phyloP scores from a whole-genome alignment of 345 rosid species.

The Dovyalis caffra region DNA sequence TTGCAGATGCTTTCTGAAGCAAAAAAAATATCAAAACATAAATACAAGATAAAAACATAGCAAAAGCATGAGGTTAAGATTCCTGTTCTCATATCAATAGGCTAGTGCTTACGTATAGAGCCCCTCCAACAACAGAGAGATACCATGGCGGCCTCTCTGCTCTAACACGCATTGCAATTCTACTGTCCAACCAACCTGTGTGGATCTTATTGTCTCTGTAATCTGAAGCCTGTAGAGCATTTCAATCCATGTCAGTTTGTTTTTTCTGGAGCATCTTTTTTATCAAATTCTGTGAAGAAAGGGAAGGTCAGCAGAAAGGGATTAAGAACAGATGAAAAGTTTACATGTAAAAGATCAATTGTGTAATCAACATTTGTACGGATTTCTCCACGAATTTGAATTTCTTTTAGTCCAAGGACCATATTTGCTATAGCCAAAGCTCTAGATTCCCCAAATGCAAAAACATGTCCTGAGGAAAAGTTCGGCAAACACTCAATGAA shows the following conservation, averaged over 20 bases:
- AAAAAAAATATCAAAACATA: conserved; percentile 18
- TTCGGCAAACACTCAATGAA: conserved; percentile 3
- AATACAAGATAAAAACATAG: background rate
- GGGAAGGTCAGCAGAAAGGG: background rate
- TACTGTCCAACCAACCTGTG: conserved; percentile 99
- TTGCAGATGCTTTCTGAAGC: conserved; percentile 89
- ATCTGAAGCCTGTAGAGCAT: conserved; percentile 73
- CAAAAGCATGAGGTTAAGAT: background rate
- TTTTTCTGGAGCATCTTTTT: conserved; percentile 6
- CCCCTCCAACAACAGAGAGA: conserved; percentile 99
- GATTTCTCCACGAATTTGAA: conserved; percentile 98
- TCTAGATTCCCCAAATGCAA: conserved; percentile 98
- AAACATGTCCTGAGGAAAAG: conserved; percentile 75
- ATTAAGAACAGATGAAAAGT: conserved; percentile 21
- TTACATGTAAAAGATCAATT: conserved; percentile 93
- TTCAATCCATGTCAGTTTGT: conserved; percentile 19
- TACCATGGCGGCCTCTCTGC: conserved; percentile 99
- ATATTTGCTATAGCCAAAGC: conserved; percentile 97
- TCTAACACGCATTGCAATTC: conserved; percentile 99
- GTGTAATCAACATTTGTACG: conserved; percentile 97
- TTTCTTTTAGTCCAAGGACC: conserved; percentile 99
- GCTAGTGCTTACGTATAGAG: conserved; percentile 69
- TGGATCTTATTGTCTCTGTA: conserved; percentile 96
- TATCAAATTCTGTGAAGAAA: background rate
- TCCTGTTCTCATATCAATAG: conserved; percentile 11